These are phyloP conservation scores for Colletotrichum sp. DNA, from an alignment of 2,329 filamentous ascomycete species.

Conservation along the genomic window DNA sequence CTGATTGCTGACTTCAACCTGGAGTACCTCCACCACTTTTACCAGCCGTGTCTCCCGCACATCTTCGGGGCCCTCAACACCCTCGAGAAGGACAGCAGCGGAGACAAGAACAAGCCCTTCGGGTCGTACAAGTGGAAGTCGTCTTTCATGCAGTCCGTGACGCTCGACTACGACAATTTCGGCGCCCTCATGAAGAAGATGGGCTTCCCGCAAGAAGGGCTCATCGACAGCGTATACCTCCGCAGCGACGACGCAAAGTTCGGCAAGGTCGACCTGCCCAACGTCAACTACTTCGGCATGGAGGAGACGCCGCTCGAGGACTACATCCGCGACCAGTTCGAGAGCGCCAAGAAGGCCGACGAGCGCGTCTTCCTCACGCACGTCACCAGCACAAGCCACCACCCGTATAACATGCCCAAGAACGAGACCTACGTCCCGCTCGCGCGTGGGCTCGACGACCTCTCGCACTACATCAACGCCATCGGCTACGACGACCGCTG, in stretches of 20 bases:
- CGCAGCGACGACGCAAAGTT: not conserved
- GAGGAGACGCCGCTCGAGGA: conserved; percentile 44
- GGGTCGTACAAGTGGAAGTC: conserved; percentile 20
- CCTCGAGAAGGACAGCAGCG: not conserved
- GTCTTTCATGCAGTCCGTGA: conserved; percentile 22
- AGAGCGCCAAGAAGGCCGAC: conserved; percentile 28
- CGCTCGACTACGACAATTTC: conserved; percentile 21
- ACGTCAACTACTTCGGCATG: conserved; percentile 47
- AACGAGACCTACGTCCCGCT: not conserved
- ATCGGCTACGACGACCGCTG: conserved; percentile 43
- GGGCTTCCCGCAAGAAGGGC: conserved; percentile 22
- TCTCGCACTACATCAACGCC: conserved; percentile 46
- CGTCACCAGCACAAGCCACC: conserved; percentile 42
- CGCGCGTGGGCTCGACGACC: conserved; percentile 18
- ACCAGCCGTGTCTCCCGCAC: conserved; percentile 41
- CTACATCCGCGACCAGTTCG: conserved; percentile 27
- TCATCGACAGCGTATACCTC: not conserved
- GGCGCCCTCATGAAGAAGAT: conserved; percentile 22
- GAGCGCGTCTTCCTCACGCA: conserved; percentile 39
- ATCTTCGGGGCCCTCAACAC: conserved; percentile 23
- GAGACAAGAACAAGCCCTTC: conserved; percentile 6
- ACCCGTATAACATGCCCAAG: conserved; percentile 26
- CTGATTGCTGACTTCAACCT: conserved; percentile 38
- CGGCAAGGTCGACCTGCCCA: conserved; percentile 1
- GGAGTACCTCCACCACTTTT: conserved; percentile 38